Evolutionary conservation across 805 yeast genomes (phyloP), one percentile per base, ranked within the genome.

Genomic region (Teunomyces barrocoloradensis): DNA sequence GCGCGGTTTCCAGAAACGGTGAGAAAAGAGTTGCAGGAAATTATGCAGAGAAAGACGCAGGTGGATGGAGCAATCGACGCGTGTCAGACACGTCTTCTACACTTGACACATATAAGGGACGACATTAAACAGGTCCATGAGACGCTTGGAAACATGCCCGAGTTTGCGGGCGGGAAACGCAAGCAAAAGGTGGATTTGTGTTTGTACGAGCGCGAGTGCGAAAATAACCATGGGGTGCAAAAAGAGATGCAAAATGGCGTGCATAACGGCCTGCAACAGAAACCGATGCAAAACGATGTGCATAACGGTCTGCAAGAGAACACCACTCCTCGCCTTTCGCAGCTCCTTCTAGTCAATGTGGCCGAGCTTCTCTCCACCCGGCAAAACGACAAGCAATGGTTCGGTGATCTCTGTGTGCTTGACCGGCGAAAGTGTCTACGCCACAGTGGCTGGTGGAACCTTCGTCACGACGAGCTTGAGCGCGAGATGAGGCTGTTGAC

Each of bases 401-500:
- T 9, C 11, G 3, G 7, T 6, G 11, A 25, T 25, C 43, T 78
- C 1, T 84, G 89, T 54, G 57, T 81, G 5, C 60, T 67, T 7
- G 87, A 83, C 42, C 77, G 76, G 50, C 70, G 75, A 45, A 82
- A 80, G 53, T 84, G 89, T 58, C 58, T 58, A 3, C 74, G 77
- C 41, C 89, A 84, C 52, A 69, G 65, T 42, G 77, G 79, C 1
- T 79, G 84, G 82, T 65, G 66, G 59, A 66, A 63, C 45, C 59
- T 73, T 38, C 48, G 64, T 6, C 56, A 58, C 23, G 78, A 73
- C 50, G 69, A 66, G 42, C 43, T 67, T 12, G 48, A 58, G 45
- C 68, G 58, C 43, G 46, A 50, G 18, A 49, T 57, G 42, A 69
- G 65, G 40, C 71, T 71, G 40, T 63, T 78, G 27, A 69, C 68